These are phyloP conservation scores for Fusarium armeniacum DNA, from an alignment of 2,329 filamentous ascomycete genomes.

Conservation along the genomic window DNA sequence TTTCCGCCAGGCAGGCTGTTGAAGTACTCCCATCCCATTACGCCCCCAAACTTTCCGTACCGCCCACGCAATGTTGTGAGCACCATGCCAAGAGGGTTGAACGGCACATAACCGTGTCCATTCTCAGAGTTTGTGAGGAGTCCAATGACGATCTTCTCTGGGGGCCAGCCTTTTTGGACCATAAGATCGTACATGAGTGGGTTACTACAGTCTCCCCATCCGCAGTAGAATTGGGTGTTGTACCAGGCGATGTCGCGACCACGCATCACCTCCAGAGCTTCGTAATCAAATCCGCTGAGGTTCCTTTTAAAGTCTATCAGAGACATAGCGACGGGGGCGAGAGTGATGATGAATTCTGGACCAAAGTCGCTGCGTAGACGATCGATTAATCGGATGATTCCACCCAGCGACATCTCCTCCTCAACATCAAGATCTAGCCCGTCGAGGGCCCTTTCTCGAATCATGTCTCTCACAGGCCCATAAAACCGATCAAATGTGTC, in stretches of 20 bases:
- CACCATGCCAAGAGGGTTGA: slow-evolving; percentile 62
- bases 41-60: slow-evolving; percentile 82
- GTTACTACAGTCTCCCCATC: slow-evolving; percentile 75
- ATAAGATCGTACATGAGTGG: slow-evolving; percentile 65
- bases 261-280: slow-evolving; percentile 76
- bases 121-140: slow-evolving; percentile 84
- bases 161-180: slow-evolving; percentile 75
- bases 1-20: slow-evolving; percentile 78
- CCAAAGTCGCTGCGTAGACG: slow-evolving; percentile 78
- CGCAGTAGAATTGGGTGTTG: slow-evolving; percentile 94
- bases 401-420: slow-evolving; percentile 77
- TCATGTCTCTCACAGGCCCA: slow-evolving; percentile 73
- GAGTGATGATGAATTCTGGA: slow-evolving; percentile 78
- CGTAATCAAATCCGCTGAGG: slow-evolving; percentile 86
- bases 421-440: slow-evolving; percentile 86
- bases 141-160: slow-evolving; percentile 82
- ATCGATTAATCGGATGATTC: slow-evolving; percentile 76
- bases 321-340: slow-evolving; percentile 86
- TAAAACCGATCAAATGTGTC: slow-evolving; percentile 82
- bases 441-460: slow-evolving; percentile 73
- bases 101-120: slow-evolving; percentile 68
- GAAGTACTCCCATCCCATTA: slow-evolving; percentile 98
- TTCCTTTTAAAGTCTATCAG: slow-evolving; percentile 68
- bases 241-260: slow-evolving; percentile 83
- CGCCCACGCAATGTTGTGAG: slow-evolving; percentile 58